phyloP scores from a whole-genome alignment of 306 rosid genomes.

The Pyrus bretschneideri region DNA sequence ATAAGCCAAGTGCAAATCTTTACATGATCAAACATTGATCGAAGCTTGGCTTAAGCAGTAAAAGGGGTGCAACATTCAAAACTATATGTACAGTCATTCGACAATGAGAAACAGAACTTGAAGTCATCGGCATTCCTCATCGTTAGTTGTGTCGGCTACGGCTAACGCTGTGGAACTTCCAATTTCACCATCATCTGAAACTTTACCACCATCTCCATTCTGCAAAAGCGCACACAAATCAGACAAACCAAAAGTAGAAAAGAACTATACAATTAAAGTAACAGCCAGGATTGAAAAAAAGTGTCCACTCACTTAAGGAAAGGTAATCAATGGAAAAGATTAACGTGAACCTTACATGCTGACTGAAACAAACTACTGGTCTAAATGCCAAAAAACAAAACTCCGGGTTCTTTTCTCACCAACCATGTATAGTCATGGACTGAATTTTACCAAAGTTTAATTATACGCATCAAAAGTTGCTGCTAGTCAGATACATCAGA shows the following conservation, averaged over 20 bases:
- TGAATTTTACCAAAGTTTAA: background rate
- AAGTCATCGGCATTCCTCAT: slow-evolving; percentile 1
- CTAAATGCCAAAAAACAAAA: background rate
- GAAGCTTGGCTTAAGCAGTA: background rate
- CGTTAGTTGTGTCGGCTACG: background rate
- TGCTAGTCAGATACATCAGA: background rate
- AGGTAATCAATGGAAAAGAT: background rate
- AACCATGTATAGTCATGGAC: background rate
- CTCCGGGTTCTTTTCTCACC: background rate
- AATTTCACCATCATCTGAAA: background rate
- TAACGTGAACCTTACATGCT: background rate
- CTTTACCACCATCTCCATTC: slow-evolving; percentile 3
- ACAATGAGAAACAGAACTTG: background rate
- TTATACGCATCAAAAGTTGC: background rate
- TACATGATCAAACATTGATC: too few species aligned
- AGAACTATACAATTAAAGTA: background rate
- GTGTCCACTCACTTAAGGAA: background rate
- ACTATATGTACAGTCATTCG: background rate
- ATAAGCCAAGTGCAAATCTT: too few species aligned
- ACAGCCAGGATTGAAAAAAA: background rate
- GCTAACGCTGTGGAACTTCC: slow-evolving; percentile 10
- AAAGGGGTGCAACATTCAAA: background rate
- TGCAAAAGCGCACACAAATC: background rate
- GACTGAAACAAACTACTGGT: background rate
- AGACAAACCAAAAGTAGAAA: background rate